Base-by-base conservation (phyloP, 345 rosid genomes). In the Sonneratia alba region DNA sequence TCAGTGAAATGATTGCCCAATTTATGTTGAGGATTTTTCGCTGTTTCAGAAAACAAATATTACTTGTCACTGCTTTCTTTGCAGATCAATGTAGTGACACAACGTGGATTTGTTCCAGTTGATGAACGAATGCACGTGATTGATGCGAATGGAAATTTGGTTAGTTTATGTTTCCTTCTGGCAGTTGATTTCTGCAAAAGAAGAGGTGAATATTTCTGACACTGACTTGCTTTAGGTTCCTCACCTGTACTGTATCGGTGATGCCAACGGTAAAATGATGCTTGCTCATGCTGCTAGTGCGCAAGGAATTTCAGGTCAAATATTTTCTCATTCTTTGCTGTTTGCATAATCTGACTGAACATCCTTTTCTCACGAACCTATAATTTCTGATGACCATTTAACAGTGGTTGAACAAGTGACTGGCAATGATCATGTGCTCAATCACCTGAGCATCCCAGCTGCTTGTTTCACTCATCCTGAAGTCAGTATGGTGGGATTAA, bases 391-490 rank as follows among this genome's bases (percentile, higher is more conserved):
- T 27, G 64, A n/a, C 68, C 56, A 71, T 74, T 38, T 69, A 73
- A 43, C 85, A 96, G 99, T 92, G 86, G 92, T 96, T 66, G 99
- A 96, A 82, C 96, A 88, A 89, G 90, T 92, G 55, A 84, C 94
- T 0, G 97, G 99, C 77, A 86, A 83, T 81, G 99, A 91, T 86
- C 87, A 88, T 36, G 91, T 96, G 73, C 92, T 92, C 63, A 96
- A 92, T 81, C 98, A 92, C 87, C 83, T 87, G 67, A 90, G 96
- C 77, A 87, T 96, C 75, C 98, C 99, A 22, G 99, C 99, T 61
- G 99, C 99, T 77, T 96, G 99, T 79, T 96, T 96, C 87, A 96
- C 99, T 56, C 99, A 96, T 81, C 99, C 99, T 70, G 98, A 96
- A 79, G 91, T 96, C 83, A 96, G 99, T 68, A 92, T 96, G 98